These are phyloP conservation scores for Diutina rugosa DNA, from an alignment of 1,139 yeast genomes.

Conservation along the genomic window DNA sequence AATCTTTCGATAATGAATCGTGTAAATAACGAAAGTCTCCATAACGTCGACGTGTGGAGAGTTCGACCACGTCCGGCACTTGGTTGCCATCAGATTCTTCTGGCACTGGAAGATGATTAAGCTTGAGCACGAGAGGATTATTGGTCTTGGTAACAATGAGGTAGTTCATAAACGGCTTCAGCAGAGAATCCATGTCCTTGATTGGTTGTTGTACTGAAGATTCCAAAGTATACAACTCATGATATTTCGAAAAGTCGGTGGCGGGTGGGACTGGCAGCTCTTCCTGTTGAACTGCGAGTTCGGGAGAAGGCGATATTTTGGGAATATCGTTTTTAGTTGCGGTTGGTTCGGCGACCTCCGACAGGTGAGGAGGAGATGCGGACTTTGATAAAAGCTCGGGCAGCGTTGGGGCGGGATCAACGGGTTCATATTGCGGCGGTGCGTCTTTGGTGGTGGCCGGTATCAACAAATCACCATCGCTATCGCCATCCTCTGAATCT, in stretches of 20 bases:
- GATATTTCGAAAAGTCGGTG: neutral
- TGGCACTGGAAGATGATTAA: conserved; percentile 7
- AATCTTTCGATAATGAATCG: conserved; percentile 62
- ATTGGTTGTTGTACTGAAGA: conserved; percentile 57
- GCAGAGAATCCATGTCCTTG: conserved; percentile 63
- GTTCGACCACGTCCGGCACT: neutral
- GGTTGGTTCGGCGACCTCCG: neutral
- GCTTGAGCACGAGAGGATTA: conserved; percentile 28
- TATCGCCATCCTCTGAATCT: neutral
- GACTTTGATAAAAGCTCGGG: neutral
- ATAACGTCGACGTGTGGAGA: conserved; percentile 50
- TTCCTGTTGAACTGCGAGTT: neutral
- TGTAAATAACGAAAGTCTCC: conserved; percentile 74
- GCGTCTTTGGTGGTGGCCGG: neutral
- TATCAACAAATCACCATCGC: neutral
- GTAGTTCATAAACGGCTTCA: conserved; percentile 73
- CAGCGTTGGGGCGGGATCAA: neutral
- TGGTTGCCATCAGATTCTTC: neutral
- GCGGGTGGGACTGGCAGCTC: neutral
- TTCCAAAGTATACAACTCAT: conserved; percentile 11
- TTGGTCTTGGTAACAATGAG: conserved; percentile 53
- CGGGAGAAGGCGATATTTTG: neutral
- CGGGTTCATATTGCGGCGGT: neutral
- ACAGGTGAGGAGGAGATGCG: neutral
- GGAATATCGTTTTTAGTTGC: neutral